Percentiles rank a stretch among this genome's conserved stretches.
These are phyloP conservation scores for Coprinellus micaceus DNA, from an alignment of 768 basidiomycete genomes.

Conservation along the genomic window DNA sequence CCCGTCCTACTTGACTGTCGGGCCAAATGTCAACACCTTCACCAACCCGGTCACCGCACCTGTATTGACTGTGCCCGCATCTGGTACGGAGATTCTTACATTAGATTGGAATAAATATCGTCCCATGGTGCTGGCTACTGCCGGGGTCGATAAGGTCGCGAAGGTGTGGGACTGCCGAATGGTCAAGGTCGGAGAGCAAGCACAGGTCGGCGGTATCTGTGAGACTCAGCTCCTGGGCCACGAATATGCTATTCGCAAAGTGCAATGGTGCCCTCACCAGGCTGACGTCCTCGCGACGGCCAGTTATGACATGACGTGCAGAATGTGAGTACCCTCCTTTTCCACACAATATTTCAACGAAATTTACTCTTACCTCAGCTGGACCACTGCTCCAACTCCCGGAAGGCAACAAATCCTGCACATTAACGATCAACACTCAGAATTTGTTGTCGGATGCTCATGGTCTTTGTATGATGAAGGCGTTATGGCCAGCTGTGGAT, in stretches of 20 bases:
- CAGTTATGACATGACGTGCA: conserved; percentile 94
- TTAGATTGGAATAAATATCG: conserved; percentile 94
- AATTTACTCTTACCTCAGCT: conserved; percentile 39
- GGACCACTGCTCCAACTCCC: conserved; percentile 61
- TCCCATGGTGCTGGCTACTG: conserved; percentile 71
- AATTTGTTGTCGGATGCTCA: conserved; percentile 88
- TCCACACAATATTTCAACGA: too few relatives aligned
- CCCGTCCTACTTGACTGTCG: conserved; percentile 53
- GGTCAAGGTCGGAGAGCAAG: conserved; percentile 54
- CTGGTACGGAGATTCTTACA: conserved; percentile 72
- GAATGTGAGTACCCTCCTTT: conserved; percentile 58
- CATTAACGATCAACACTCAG: conserved; percentile 86
- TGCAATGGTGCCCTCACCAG: conserved; percentile 85
- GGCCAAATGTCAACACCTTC: conserved; percentile 44
- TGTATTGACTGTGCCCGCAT: conserved; percentile 74
- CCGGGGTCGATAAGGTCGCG: conserved; percentile 71
- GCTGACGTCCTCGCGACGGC: conserved; percentile 62
- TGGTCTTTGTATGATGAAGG: conserved; percentile 95
- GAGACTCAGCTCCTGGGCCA: conserved; percentile 74
- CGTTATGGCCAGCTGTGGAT: conserved; percentile 82
- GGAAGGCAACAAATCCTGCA: conserved; percentile 52
- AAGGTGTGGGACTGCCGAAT: conserved; percentile 89
- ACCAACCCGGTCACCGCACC: conserved; percentile 67
- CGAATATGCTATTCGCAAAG: conserved; percentile 85
- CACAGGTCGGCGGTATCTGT: conserved; percentile 67